Conservation (phyloP, 805 yeast species). For the Groenewaldozyma salmanticensis region DNA sequence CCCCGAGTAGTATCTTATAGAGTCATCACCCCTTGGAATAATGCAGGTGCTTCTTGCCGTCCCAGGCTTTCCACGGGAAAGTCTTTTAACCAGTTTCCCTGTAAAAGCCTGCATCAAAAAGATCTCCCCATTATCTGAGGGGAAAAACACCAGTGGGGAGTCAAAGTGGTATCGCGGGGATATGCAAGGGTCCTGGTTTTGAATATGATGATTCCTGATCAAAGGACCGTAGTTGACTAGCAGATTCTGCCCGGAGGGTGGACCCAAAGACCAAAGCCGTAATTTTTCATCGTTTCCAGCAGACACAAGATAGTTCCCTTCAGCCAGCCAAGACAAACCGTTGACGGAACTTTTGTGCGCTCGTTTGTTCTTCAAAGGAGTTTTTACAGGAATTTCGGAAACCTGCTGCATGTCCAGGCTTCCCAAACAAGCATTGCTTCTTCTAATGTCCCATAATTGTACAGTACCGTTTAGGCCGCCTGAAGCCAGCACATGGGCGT, state of each 20-base stretch:
- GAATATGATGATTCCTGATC: slow-evolving; percentile 53
- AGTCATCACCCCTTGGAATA: slow-evolving; percentile 36
- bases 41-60: slow-evolving; percentile 44
- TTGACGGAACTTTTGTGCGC: slow-evolving; percentile 77
- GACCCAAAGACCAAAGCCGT: slow-evolving; percentile 63
- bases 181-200: slow-evolving; percentile 46
- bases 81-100: slow-evolving; percentile 52
- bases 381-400: slow-evolving; percentile 20
- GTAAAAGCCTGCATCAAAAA: slow-evolving; percentile 47
- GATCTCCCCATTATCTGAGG: slow-evolving; percentile 68
- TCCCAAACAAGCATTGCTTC: slow-evolving; percentile 53
- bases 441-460: slow-evolving; percentile 76
- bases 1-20: slow-evolving; percentile 46
- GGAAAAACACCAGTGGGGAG: slow-evolving; percentile 51
- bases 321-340: slow-evolving; percentile 64
- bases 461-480: slow-evolving; percentile 80
- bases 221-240: slow-evolving; percentile 70
- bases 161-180: slow-evolving; percentile 45
- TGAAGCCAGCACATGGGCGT: slow-evolving; percentile 53
- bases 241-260: slow-evolving; percentile 44
- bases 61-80: slow-evolving; percentile 35
- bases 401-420: slow-evolving; percentile 50
- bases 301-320: slow-evolving; percentile 53
- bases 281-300: slow-evolving; percentile 76
- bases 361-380: slow-evolving; percentile 29